These are phyloP conservation scores for Cytidiella melzeri DNA, from an alignment of 768 basidiomycete species.

Conservation along the genomic window DNA sequence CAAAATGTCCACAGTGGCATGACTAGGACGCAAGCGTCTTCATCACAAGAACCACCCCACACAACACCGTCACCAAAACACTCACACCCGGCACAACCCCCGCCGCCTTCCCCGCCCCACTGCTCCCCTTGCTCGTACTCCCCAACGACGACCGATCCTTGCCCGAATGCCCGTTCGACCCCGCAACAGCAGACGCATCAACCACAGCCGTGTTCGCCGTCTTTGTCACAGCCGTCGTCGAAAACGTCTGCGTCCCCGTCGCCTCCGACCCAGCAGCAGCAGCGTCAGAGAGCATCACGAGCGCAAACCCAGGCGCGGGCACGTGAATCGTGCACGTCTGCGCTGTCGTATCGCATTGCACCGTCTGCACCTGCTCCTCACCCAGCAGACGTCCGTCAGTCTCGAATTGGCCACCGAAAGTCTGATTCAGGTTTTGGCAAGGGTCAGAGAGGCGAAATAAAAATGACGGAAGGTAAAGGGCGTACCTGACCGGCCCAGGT, in stretches of 20 bases:
- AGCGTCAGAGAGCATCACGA: slow-evolving; percentile 58
- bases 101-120: slow-evolving; percentile 10
- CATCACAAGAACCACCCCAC: slow-evolving; percentile 11
- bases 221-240: slow-evolving; percentile 54
- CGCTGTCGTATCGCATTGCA: slow-evolving; percentile 49
- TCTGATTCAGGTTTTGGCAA: slow-evolving; percentile 29
- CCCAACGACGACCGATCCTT: slow-evolving; percentile 14
- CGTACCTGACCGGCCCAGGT: slow-evolving; percentile 74
- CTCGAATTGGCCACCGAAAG: slow-evolving; percentile 52
- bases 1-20: background rate
- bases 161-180: slow-evolving; percentile 53
- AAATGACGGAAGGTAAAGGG: background rate
- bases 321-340: slow-evolving; percentile 56
- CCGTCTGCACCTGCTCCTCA: slow-evolving; percentile 44
- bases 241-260: slow-evolving; percentile 39
- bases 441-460: background rate
- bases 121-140: slow-evolving; percentile 19
- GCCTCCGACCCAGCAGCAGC: slow-evolving; percentile 32
- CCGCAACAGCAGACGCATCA: slow-evolving; percentile 49
- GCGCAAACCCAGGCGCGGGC: slow-evolving; percentile 65
- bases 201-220: slow-evolving; percentile 49
- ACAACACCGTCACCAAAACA: slow-evolving; percentile 12
- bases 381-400: slow-evolving; percentile 67
- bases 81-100: slow-evolving; percentile 15
- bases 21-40: slow-evolving; percentile 5